phyloP scores from a whole-genome alignment of 2,329 filamentous ascomycete species.

The Purpureocillium lavendulum region DNA sequence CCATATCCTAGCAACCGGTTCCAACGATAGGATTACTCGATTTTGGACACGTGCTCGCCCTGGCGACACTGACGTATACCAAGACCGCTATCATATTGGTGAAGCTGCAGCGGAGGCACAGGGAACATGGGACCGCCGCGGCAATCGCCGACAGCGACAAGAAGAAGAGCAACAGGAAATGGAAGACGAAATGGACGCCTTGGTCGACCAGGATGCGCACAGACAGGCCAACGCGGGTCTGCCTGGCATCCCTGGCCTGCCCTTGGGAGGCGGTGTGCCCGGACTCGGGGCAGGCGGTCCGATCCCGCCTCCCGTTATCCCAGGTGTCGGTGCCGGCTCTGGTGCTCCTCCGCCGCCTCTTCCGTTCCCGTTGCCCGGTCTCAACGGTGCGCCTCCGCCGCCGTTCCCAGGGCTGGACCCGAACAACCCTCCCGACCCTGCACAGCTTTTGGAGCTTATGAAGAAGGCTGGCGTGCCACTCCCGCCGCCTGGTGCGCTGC shows the following conservation, averaged over 20 bases:
- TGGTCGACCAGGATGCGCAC: slow-evolving; percentile 77
- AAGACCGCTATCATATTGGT: slow-evolving; percentile 92
- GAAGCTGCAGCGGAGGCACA: slow-evolving; percentile 88
- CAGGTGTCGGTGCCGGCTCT: slow-evolving; percentile 37
- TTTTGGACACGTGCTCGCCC: slow-evolving; percentile 93
- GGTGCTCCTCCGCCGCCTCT: slow-evolving; percentile 39
- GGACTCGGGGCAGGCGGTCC: slow-evolving; percentile 35
- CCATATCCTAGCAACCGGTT: slow-evolving; percentile 89
- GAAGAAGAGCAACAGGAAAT: slow-evolving; percentile 92
- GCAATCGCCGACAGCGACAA: slow-evolving; percentile 67
- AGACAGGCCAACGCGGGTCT: slow-evolving; percentile 38
- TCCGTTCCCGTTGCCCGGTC: slow-evolving; percentile 42
- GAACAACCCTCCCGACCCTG: slow-evolving; percentile 52
- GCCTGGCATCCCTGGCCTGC: slow-evolving; percentile 54
- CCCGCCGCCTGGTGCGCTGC: slow-evolving; percentile 40
- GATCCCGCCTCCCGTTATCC: slow-evolving; percentile 30
- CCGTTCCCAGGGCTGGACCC: slow-evolving; percentile 49
- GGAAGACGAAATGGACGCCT: slow-evolving; percentile 86
- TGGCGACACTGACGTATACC: slow-evolving; percentile 75
- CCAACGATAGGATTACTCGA: slow-evolving; percentile 90
- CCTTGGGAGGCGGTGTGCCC: slow-evolving; percentile 29
- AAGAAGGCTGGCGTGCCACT: slow-evolving; percentile 55
- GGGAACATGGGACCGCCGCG: slow-evolving; percentile 84
- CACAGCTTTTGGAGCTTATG: slow-evolving; percentile 55
- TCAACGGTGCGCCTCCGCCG: slow-evolving; percentile 37